Evolutionary conservation across 805 yeast species (phyloP).

Genomic region (Kurtzmaniella cleridarum): DNA sequence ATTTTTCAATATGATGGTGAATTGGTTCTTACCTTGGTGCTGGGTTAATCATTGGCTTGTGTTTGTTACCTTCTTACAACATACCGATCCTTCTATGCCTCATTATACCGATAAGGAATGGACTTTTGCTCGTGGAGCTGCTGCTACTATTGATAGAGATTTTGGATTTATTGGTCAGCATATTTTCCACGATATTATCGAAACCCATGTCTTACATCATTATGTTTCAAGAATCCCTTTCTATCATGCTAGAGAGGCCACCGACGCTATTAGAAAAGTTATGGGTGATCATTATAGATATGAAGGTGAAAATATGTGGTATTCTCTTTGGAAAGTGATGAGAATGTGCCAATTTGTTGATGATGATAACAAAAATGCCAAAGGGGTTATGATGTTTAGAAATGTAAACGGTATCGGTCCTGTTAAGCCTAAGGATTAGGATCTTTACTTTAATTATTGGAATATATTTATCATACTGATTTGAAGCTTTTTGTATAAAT

Average conservation of each 20-base stretch:
- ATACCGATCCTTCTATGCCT: constrained; percentile 55
- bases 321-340: constrained; percentile 48
- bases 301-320: constrained; percentile 53
- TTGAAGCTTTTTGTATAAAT: too few species aligned
- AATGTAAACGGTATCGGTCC: constrained; percentile 54
- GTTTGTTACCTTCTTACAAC: constrained; percentile 57
- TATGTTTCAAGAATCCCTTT: constrained; percentile 52
- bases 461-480: too few species aligned
- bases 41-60: constrained; percentile 65
- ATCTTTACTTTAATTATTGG: too few species aligned
- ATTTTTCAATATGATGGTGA: constrained; percentile 43
- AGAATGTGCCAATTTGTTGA: constrained; percentile 71
- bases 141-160: constrained; percentile 59
- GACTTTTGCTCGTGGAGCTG: constrained; percentile 65
- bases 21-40: constrained; percentile 56
- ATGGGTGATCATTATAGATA: constrained; percentile 49
- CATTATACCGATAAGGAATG: constrained; percentile 53
- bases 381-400: constrained; percentile 63
- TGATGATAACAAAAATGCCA: constrained; percentile 42
- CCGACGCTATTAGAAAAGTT: constrained; percentile 45
- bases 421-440: constrained; percentile 15
- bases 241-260: constrained; percentile 50
- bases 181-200: constrained; percentile 54
- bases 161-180: constrained; percentile 55
- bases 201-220: constrained; percentile 55